phyloP scores from a whole-genome alignment of 371 early-diverging fungal species.

The Zopfochytrium polystomum region DNA sequence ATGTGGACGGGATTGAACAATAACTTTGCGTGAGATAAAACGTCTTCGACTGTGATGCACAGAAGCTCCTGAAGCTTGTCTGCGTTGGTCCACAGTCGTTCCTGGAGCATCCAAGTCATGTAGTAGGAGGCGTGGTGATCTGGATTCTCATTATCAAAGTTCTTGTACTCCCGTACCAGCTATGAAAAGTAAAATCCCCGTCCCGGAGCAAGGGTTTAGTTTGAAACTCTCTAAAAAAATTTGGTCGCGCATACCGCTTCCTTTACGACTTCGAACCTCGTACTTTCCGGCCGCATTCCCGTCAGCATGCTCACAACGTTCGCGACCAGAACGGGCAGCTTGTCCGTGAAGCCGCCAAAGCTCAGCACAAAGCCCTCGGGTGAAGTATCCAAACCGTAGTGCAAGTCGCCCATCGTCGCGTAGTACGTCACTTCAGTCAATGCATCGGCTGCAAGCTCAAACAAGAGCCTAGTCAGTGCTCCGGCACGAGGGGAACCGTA shows the following conservation, averaged over 20 bases:
- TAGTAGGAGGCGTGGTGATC: conserved; percentile 77
- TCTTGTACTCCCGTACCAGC: conserved; percentile 64
- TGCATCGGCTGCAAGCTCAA: conserved; percentile 72
- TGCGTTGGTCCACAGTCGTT: conserved; percentile 73
- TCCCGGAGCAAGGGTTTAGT: neutral
- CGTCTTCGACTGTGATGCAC: conserved; percentile 61
- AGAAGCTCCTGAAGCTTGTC: conserved; percentile 66
- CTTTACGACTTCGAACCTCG: conserved; percentile 68
- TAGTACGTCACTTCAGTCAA: conserved; percentile 81
- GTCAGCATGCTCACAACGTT: conserved; percentile 70
- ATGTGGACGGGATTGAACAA: conserved; percentile 67
- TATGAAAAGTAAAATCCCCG: conserved; percentile 21
- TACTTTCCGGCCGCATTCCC: conserved; percentile 55
- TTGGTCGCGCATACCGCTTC: conserved; percentile 45
- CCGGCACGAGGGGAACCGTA: conserved; percentile 46
- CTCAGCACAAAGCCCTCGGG: conserved; percentile 42
- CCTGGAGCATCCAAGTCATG: conserved; percentile 70
- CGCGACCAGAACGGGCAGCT: conserved; percentile 67
- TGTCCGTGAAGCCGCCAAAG: conserved; percentile 84
- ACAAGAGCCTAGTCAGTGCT: conserved; percentile 62
- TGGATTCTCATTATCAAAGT: conserved; percentile 69
- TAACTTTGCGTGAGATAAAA: conserved; percentile 64
- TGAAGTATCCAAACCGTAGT: conserved; percentile 63
- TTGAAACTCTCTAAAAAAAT: neutral
- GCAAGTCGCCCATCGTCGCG: conserved; percentile 82